Evolutionary conservation across 202 grass and related monocot genomes (phyloP).

Genomic region (Carex arenaria): DNA sequence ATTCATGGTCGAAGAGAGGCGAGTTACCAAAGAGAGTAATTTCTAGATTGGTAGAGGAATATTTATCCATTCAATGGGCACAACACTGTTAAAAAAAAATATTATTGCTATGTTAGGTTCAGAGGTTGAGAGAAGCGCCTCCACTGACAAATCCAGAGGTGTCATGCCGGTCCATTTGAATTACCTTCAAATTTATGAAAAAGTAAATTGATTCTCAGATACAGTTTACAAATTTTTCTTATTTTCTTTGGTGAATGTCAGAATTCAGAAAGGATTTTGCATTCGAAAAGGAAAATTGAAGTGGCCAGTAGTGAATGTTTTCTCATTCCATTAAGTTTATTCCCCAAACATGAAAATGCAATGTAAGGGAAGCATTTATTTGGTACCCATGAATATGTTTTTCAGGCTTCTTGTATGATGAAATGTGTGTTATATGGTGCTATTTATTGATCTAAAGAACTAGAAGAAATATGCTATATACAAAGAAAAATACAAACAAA

Average conservation of each 20-base stretch:
- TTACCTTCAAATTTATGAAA: constrained; percentile 24
- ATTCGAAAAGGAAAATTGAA: not conserved
- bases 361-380: not conserved
- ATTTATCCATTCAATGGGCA: constrained; percentile 25
- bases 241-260: constrained; percentile 6
- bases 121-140: not conserved
- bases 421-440: not conserved
- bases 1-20: constrained; percentile 23
- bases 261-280: not conserved
- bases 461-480: not conserved
- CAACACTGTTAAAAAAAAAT: constrained; percentile 10
- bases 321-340: not conserved
- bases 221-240: not conserved
- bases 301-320: not conserved
- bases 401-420: not conserved
- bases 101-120: constrained; percentile 17
- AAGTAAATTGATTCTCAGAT: constrained; percentile 12
- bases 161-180: constrained; percentile 29
- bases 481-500: not conserved
- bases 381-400: not conserved
- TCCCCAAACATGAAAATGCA: not conserved
- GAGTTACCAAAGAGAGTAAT: constrained; percentile 20
- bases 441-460: not conserved
- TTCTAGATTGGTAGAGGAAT: constrained; percentile 20
- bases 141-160: constrained; percentile 36